A percentile compares a stretch with the other conserved stretches of the same genome.
Evolutionary conservation across 176 grass and related monocot species (phyloP).

Genomic region (Pontederia paniculata): DNA sequence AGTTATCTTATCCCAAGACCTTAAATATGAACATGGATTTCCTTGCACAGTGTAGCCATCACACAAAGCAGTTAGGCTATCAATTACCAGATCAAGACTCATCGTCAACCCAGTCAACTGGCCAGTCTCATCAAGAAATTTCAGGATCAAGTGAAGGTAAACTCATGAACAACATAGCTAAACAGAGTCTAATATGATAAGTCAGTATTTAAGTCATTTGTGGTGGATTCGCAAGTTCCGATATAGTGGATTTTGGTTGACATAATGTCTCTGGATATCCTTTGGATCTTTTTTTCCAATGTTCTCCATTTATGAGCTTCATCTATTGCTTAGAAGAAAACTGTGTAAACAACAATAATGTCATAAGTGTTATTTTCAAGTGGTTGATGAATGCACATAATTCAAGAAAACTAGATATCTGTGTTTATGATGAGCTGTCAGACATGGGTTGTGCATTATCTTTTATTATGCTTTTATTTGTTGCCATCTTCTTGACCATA

Average conservation of each 20-base stretch:
- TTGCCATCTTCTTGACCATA: background rate
- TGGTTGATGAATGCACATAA: too few relatives aligned
- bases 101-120: conserved; percentile 12
- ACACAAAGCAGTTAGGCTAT: background rate
- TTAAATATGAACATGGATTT: conserved; percentile 1
- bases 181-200: conserved; percentile 35
- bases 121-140: conserved; percentile 43
- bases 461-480: background rate
- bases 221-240: background rate
- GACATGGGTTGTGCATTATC: background rate
- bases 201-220: background rate
- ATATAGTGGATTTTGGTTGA: background rate
- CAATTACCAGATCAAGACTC: conserved; percentile 11
- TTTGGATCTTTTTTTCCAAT: too few relatives aligned
- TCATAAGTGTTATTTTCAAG: too few relatives aligned
- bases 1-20: background rate
- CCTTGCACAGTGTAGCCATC: conserved; percentile 5
- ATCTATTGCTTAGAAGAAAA: too few relatives aligned
- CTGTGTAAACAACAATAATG: too few relatives aligned
- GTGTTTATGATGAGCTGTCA: too few relatives aligned
- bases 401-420: too few relatives aligned
- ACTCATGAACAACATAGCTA: conserved; percentile 36
- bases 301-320: too few relatives aligned
- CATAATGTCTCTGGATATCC: background rate
- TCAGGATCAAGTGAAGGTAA: conserved; percentile 71